phyloP scores from a whole-genome alignment of 345 rosid genomes.

The Eucalyptus dawsonii region DNA sequence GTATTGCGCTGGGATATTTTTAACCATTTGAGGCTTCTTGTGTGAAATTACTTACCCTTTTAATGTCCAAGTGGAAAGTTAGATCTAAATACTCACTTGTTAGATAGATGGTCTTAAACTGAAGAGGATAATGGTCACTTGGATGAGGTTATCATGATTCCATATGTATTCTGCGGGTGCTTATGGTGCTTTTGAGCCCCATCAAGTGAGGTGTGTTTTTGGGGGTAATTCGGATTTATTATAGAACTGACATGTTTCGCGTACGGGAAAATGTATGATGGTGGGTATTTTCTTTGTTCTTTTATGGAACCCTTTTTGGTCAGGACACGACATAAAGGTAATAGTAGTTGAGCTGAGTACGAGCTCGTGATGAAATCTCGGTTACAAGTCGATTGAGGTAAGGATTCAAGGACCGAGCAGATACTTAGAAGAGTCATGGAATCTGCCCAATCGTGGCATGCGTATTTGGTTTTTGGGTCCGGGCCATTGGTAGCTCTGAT shows the following conservation, averaged over 20 bases:
- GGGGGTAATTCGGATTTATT: background rate
- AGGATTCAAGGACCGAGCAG: background rate
- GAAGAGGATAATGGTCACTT: background rate
- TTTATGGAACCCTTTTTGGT: background rate
- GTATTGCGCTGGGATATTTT: background rate
- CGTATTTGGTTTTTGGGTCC: background rate
- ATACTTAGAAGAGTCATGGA: background rate
- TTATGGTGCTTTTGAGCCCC: background rate
- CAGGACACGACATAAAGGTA: background rate
- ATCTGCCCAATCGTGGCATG: background rate
- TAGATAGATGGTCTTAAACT: background rate
- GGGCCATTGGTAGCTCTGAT: background rate
- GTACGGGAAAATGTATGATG: background rate
- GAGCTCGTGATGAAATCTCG: background rate
- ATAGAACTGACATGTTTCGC: no score
- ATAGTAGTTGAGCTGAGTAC: no score
- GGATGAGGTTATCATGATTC: background rate
- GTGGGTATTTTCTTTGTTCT: background rate
- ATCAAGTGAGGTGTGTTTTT: background rate
- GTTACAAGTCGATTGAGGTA: background rate
- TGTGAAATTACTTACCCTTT: background rate
- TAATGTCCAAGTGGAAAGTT: background rate
- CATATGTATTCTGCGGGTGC: background rate
- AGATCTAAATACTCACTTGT: background rate
- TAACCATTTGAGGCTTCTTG: background rate